Evolutionary conservation across 108 stramenopile genomes (phyloP), one percentile per base, ranked within the genome.

Genomic region (Nitzschia sp.): DNA sequence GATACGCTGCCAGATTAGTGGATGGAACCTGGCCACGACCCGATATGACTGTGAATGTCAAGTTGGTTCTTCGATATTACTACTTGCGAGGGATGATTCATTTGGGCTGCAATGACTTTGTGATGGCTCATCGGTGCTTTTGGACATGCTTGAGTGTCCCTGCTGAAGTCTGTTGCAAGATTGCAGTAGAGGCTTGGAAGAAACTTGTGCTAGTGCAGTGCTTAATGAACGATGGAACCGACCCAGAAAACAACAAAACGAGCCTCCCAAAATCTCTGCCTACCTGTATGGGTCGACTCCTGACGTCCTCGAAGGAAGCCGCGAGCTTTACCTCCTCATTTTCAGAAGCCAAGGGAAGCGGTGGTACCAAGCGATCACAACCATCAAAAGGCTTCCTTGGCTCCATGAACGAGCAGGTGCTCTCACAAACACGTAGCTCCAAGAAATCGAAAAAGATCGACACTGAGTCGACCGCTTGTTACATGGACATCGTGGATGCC

Each of bases 21-120:
- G 19, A 26, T 1, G 71, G 68, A 31, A 59, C 66, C 0, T 83
- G 82, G 82, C 82, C 82, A 2, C 59, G 73, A 35, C 82, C 82
- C 26, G 45, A 58, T 15, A 30, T 32, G 19, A 46, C 30, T 22
- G n/a, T 33, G 31, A 59, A 21, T 22, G 61, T 73, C 35, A 36
- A 46, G 13, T 65, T 56, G 15, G 78, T 82, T 35, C 41, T 91
- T 47, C 75, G 85, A 41, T 86, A 80, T 66, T 87, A 85, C 47
- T 85, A 85, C 61, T 63, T 82, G 23, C 76, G 85, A 45, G 90
- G 90, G 28, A 55, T 86, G 22, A 50, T 91, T 32, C 86, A 91
- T 73, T 34, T 80, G 30, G 79, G 73, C 30, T 80, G 79, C 68
- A 56, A 85, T 28, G 72, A 81, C 53, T 82, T 63, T 67, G 41